Evolutionary conservation across 2,329 filamentous ascomycete genomes (phyloP).

Genomic region (Botryotinia globosa): DNA sequence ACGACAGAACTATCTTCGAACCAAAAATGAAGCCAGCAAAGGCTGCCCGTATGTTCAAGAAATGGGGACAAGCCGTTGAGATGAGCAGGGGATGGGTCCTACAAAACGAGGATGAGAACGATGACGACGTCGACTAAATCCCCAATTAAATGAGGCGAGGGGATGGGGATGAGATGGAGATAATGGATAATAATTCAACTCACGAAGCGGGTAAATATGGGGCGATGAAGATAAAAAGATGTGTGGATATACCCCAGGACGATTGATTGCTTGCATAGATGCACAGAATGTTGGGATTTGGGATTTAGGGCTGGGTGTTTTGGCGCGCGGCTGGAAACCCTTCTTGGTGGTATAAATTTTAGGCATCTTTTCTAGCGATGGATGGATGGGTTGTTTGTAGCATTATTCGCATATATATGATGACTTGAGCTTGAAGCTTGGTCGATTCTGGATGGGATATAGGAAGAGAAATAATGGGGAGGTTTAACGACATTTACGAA

Average conservation of each 20-base stretch:
- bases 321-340: slow-evolving; percentile 10
- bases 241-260: slow-evolving; percentile 12
- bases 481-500: slow-evolving; percentile 3
- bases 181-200: slow-evolving; percentile 8
- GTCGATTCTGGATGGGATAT: not conserved
- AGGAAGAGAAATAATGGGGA: not conserved
- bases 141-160: not conserved
- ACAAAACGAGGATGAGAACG: slow-evolving; percentile 17
- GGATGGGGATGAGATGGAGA: not conserved
- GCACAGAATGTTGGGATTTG: slow-evolving; percentile 1
- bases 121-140: slow-evolving; percentile 15
- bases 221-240: slow-evolving; percentile 7
- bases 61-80: slow-evolving; percentile 72
- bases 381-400: not conserved
- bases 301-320: slow-evolving; percentile 7
- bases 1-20: slow-evolving; percentile 65
- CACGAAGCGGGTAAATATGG: not conserved
- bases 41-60: slow-evolving; percentile 60
- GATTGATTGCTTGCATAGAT: slow-evolving; percentile 2
- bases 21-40: slow-evolving; percentile 59
- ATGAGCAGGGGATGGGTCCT: slow-evolving; percentile 71
- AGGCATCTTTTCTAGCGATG: not conserved
- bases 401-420: slow-evolving; percentile 10
- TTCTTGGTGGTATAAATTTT: not conserved
- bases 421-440: slow-evolving; percentile 12